Conservation (phyloP, 176 grass and related monocot genomes). For the Guadua angustifolia region DNA sequence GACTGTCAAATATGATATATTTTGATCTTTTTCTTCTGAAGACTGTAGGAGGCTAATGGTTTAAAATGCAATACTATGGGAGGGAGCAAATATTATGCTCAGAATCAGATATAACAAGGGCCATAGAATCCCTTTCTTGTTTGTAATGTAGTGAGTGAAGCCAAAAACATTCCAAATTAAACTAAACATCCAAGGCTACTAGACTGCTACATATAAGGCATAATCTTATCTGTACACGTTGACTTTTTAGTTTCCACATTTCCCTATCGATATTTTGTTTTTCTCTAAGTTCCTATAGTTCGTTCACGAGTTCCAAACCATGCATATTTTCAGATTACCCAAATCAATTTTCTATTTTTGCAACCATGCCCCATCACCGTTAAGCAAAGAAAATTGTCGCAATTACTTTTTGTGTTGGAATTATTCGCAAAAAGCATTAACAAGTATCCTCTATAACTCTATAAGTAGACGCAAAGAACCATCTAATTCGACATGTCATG, state of each 20-base stretch:
- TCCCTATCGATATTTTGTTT: conserved; percentile 15
- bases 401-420: conserved; percentile 24
- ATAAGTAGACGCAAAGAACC: conserved; percentile 5
- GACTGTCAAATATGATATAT: background rate
- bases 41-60: background rate
- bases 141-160: background rate
- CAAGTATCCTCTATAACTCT: conserved; percentile 6
- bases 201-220: background rate
- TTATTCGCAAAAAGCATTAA: background rate
- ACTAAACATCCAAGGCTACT: conserved; percentile 13
- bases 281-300: conserved; percentile 18
- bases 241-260: conserved; percentile 2
- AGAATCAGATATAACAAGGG: background rate
- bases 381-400: background rate
- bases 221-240: conserved; percentile 9
- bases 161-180: background rate
- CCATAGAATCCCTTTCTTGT: background rate
- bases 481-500: conserved; percentile 23
- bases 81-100: conserved; percentile 15
- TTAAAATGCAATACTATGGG: background rate
- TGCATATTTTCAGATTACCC: background rate
- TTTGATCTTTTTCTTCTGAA: conserved; percentile 7
- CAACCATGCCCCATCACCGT: background rate
- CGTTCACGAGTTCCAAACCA: background rate
- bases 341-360: background rate